Base-by-base conservation (phyloP, 2,329 filamentous ascomycete genomes). In the Dothistroma septosporum region DNA sequence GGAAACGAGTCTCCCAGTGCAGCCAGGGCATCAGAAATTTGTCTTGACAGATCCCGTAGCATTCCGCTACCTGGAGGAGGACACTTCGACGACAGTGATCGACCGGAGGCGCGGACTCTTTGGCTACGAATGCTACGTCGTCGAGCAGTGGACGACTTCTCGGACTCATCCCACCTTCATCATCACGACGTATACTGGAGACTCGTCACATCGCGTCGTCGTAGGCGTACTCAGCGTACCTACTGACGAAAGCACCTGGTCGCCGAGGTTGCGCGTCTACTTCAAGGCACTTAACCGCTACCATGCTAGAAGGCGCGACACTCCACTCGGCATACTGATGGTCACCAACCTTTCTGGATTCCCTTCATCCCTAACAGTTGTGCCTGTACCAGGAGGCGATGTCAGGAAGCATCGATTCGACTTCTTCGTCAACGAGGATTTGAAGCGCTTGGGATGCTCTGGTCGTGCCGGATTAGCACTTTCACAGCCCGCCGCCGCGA, bases 81-180 rank as follows among this genome's bases (percentile, higher is more conserved):
- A 97, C 66, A 80, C 86, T 1, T 85, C 84, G 5, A 92, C 91
- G 4, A 82, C 81, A 2, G 86, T 96, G 8, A 80, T 96, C 65
- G 85, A 92, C 68, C 87, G 88, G 57, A 85, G 86, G 58, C 82
- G 83, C 54, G 79, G 83, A 54, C 82, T 99, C 6, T 79, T 84
- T 62, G 93, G 93, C 66, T 97, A 97, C 76, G 92, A 97, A 75
- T 82, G 93, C 63, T 97, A 97, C 75, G 78, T 97, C 16, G 91
- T 97, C 66, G 94, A 97, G 75, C 94, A 99, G 80, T 99, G 94
- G 94, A 91, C 91, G 6, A 97, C 92, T 76, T 97, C 93, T 12
- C 86, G 94, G 56, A 84, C 87, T 59, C 91, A 95, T 64, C 93
- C 93, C 0, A 97, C 93, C 16, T 90, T 96, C 65, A 85, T 96